Evolutionary conservation across 352 stramenopile genomes (phyloP).

Genomic region (Elongisporangium prolatum): DNA sequence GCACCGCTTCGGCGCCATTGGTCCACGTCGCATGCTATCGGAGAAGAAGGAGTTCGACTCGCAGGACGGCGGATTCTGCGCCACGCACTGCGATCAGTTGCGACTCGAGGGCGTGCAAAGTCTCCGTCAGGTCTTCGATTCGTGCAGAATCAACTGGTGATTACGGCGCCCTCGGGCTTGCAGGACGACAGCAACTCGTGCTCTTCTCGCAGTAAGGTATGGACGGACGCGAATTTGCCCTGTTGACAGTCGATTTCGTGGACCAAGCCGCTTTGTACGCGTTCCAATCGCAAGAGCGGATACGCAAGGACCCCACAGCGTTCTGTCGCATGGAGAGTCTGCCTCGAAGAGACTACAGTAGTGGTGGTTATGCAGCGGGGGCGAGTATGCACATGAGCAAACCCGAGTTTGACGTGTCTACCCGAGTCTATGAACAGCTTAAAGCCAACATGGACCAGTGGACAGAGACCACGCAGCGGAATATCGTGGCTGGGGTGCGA

Average conservation of each 20-base stretch:
- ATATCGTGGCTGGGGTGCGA: constrained; percentile 4
- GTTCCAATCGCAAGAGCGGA: constrained; percentile 14
- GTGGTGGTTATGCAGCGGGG: not conserved
- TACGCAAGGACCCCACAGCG: constrained; percentile 25
- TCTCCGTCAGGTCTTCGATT: constrained; percentile 33
- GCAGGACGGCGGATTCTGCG: no score
- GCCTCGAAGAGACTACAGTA: not conserved
- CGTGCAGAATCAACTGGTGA: constrained; percentile 28
- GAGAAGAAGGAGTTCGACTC: no score
- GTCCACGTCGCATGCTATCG: no score
- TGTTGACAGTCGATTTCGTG: constrained; percentile 27
- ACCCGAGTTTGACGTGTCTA: not conserved
- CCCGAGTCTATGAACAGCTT: constrained; percentile 20
- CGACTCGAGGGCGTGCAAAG: constrained; percentile 17
- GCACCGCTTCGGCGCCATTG: no score
- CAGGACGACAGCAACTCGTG: constrained; percentile 24
- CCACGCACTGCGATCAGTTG: no score
- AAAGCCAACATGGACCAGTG: constrained; percentile 27
- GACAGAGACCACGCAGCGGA: constrained; percentile 27
- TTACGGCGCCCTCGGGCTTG: constrained; percentile 17
- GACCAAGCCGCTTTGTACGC: constrained; percentile 32
- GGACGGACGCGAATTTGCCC: constrained; percentile 14
- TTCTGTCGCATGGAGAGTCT: not conserved
- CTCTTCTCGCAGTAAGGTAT: constrained; percentile 20
- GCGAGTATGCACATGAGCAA: not conserved